Evolutionary conservation across 371 early-diverging fungal genomes (phyloP), one percentile per base, ranked within the genome.

Genomic region (Mortierella sp.): DNA sequence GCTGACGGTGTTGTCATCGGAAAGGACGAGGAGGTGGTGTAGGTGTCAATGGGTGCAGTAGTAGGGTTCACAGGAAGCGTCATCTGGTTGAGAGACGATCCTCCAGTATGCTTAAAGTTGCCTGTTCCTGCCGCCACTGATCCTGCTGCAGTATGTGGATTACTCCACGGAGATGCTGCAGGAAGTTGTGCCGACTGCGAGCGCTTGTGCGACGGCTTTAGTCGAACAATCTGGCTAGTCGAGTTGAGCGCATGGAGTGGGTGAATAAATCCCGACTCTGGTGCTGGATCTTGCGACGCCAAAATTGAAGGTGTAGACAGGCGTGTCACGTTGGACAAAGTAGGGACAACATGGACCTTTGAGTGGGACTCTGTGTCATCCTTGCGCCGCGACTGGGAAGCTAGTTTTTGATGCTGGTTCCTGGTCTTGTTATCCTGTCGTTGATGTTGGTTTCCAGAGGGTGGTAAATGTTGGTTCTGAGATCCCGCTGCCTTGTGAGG

Each of bases 151-250:
- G 68, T 38, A 42, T 75, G 75, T 2, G 80, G 81, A 9, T 72
- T 78, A 28, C 78, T 78, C 85, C 85, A 85, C 11, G 80, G 82
- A 11, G 82, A 81, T n/a, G 77, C 42, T 5, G 77, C n/a, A 16
- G 85, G 85, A 19, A 85, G 75, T 31, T 85, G 85, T 1, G 85
- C 85, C 26, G 85, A 85, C 34, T 85, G 85, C 4, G 85, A 85
- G 10, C 85, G 82, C 60, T 81, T 81, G 44, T 85, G 85, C 16
- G 77, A 78, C 9, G 81, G 80, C 47, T 77, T 81, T 9, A 76
- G 50, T 24, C 85, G 79, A 2, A 85, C 85, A 31, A 85, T 85
- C 7, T 79, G 72, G 58, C 85, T 85, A 1, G 79, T 77, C 50
- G 85, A 85, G 70, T 81, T 85, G 70, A 85, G 77, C 0, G 85